Evolutionary conservation across 2,329 filamentous ascomycete genomes (phyloP), one percentile per base, ranked within the genome.

Genomic region (Neopestalotiopsis sp.): DNA sequence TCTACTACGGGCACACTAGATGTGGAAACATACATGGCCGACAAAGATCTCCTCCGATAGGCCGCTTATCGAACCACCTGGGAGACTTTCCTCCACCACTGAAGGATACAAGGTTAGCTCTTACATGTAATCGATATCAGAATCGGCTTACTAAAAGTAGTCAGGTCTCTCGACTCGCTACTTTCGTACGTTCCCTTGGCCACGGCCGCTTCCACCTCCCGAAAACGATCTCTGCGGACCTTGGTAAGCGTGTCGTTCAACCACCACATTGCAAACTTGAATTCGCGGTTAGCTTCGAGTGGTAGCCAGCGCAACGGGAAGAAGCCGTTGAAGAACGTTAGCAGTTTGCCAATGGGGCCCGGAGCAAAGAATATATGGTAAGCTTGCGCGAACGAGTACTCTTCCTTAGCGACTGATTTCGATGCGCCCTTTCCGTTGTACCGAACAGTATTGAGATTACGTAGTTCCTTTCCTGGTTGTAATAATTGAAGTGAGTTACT

Each of bases 291-390:
- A 0, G 53, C 69, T 34, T 69, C n/a, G 13, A 73, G 38, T 5
- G 69, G 68, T 0, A 73, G n/a, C 71, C 73, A 74, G 6, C 71
- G 69, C 5, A 57, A 58, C 1, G 70, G 73, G 4, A 73, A 14
- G 49, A 68, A 70, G 38, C 67, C 69, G 28, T 70, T 72, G 12
- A 53, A 62, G 5, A 66, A 69, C n/a, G 70, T 38, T 4, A 74
- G 69, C 10, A 70, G 4, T 14, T 69, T 68, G 7, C 67, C 70
- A 2, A 71, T 3, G 1, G 12, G 38, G 5, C 45, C 66, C 32
- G 61, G 72, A 5, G 66, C 49, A 34, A 71, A 70, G 38, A 71
- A 68, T 2, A 59, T 66, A 4, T 62, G 10, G 53, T 74, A 73
- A 3, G 71, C 71, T 24, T 70, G 30, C 32, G 68, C 65, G 49